These are phyloP conservation scores for Hibiscus trionum DNA, from an alignment of 345 rosid species.

Conservation along the genomic window DNA sequence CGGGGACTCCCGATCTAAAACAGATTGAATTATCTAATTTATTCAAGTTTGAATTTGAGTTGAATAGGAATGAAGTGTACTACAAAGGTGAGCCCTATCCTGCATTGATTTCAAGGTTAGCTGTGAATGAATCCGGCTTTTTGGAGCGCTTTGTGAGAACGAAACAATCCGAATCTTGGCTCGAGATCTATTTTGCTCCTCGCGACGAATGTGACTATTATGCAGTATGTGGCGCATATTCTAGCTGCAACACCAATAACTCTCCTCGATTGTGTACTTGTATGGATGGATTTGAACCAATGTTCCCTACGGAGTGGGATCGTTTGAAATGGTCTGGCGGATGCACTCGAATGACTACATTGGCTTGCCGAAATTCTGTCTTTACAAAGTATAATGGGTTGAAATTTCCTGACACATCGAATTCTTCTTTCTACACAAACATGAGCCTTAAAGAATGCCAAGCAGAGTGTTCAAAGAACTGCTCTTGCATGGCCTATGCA, in stretches of 20 bases:
- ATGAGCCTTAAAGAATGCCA: conserved; percentile 28
- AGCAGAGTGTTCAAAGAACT: conserved; percentile 27
- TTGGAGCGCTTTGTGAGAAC: neutral
- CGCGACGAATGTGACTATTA: neutral
- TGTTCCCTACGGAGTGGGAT: conserved; percentile 21
- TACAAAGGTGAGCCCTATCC: conserved; percentile 9
- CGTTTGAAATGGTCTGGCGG: conserved; percentile 34
- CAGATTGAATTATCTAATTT: neutral
- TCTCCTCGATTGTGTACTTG: neutral
- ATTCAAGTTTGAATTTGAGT: neutral
- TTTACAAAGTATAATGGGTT: neutral
- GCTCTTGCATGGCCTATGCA: conserved; percentile 46
- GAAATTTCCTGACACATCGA: conserved; percentile 1
- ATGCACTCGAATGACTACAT: conserved; percentile 14
- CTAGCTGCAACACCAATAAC: neutral
- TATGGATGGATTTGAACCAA: conserved; percentile 20
- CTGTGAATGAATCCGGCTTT: neutral
- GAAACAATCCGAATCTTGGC: neutral
- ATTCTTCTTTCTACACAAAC: conserved; percentile 5
- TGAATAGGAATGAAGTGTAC: conserved; percentile 22
- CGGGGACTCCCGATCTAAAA: conserved; percentile 34
- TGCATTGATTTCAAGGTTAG: neutral
- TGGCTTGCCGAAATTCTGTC: neutral
- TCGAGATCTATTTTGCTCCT: neutral
- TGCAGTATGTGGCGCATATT: neutral